A percentile compares a stretch with the other conserved stretches of the same genome.
These are phyloP conservation scores for Fusarium fracticaudum DNA, from an alignment of 2,329 filamentous ascomycete genomes.

Conservation along the genomic window DNA sequence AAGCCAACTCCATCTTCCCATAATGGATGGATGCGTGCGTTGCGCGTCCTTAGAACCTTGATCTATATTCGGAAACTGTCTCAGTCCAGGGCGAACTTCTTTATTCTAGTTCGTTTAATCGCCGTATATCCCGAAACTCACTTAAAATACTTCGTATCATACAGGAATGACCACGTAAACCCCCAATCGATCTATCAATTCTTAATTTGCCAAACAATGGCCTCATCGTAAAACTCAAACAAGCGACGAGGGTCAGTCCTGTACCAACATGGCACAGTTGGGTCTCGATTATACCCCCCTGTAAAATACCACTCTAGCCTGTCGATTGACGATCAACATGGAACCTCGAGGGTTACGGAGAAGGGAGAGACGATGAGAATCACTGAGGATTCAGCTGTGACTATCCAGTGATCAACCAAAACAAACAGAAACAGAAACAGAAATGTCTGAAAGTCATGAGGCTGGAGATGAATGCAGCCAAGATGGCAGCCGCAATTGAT, in stretches of 20 bases:
- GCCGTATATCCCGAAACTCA: not conserved
- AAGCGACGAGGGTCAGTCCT: slow-evolving; percentile 2
- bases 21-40: slow-evolving; percentile 27
- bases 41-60: slow-evolving; percentile 22
- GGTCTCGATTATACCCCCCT: slow-evolving; percentile 3
- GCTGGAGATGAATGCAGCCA: not conserved
- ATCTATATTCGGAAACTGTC: slow-evolving; percentile 31
- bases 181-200: not conserved
- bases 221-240: slow-evolving; percentile 18
- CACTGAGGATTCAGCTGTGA: not conserved
- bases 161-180: not conserved
- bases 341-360: not conserved
- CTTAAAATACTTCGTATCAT: not conserved
- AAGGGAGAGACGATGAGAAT: not conserved
- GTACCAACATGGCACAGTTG: slow-evolving; percentile 16
- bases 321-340: slow-evolving; percentile 31
- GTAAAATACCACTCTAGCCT: slow-evolving; percentile 5
- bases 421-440: not conserved
- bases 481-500: not conserved
- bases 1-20: not conserved
- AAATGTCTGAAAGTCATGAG: slow-evolving; percentile 7
- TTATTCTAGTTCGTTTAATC: not conserved
- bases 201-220: slow-evolving; percentile 10
- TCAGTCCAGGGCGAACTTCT: not conserved
- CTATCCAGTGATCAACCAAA: slow-evolving; percentile 3